phyloP scores from a whole-genome alignment of 257 asterid genomes.

The Solanum corneliomulleri region DNA sequence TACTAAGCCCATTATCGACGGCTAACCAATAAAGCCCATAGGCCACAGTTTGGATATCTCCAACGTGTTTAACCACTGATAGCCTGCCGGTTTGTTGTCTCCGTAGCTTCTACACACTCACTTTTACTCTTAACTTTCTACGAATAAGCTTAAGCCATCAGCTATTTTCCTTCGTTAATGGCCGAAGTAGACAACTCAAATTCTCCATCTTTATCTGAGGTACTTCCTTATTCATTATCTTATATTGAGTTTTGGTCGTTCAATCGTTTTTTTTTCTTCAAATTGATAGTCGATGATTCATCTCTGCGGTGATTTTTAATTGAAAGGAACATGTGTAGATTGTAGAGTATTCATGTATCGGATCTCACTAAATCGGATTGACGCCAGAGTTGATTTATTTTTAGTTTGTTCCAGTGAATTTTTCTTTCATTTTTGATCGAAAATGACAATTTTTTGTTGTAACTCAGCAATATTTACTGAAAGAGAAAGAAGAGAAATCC shows the following conservation, averaged over 20 bases:
- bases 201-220: constrained; percentile 46
- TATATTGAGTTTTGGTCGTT: not conserved
- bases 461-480: constrained; percentile 60
- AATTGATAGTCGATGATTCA: not conserved
- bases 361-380: not conserved
- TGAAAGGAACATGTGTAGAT: not conserved
- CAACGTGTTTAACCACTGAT: not conserved
- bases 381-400: not conserved
- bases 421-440: not conserved
- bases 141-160: not conserved
- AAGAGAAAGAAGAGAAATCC: constrained; percentile 32
- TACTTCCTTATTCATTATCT: not conserved
- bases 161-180: constrained; percentile 17
- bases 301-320: not conserved
- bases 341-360: not conserved
- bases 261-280: not conserved
- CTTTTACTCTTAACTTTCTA: not conserved
- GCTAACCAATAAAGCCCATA: not conserved
- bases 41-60: not conserved
- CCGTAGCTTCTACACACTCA: not conserved
- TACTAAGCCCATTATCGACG: not conserved
- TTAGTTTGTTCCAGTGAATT: not conserved
- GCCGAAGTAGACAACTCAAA: constrained; percentile 44
- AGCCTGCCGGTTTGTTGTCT: not conserved
- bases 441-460: not conserved